phyloP scores from a whole-genome alignment of 2,329 filamentous ascomycete species.

The Alternaria arborescens region DNA sequence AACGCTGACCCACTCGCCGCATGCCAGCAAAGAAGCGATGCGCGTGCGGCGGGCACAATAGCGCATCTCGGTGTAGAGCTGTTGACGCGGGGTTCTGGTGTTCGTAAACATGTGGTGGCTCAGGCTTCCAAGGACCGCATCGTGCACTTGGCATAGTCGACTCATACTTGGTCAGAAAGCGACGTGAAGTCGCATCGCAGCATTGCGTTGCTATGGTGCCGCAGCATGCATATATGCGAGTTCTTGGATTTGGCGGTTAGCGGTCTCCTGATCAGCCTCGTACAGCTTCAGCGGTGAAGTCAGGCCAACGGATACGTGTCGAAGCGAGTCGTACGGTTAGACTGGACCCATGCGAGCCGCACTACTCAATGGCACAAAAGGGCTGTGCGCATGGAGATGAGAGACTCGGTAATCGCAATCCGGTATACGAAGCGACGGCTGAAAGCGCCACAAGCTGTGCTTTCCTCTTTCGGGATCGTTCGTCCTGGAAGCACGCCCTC shows the following conservation, averaged over 20 bases:
- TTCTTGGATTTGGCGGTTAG: conserved; percentile 7
- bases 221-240: conserved; percentile 16
- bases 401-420: conserved; percentile 15
- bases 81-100: conserved; percentile 8
- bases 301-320: conserved; percentile 21
- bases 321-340: conserved; percentile 23
- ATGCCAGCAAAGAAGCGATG: neutral
- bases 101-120: conserved; percentile 12
- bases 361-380: conserved; percentile 21
- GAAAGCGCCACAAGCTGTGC: conserved; percentile 16
- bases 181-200: conserved; percentile 15
- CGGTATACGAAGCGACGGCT: conserved; percentile 29
- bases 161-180: conserved; percentile 18
- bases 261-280: conserved; percentile 20
- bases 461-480: conserved; percentile 23
- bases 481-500: conserved; percentile 17
- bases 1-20: neutral
- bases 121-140: neutral
- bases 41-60: conserved; percentile 8
- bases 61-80: conserved; percentile 6
- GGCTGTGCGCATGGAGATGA: conserved; percentile 30
- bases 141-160: conserved; percentile 10
- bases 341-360: conserved; percentile 16
- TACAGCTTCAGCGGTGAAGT: conserved; percentile 32
- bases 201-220: conserved; percentile 23